Base-by-base conservation (phyloP, 768 basidiomycete genomes). In the Suillus discolor region DNA sequence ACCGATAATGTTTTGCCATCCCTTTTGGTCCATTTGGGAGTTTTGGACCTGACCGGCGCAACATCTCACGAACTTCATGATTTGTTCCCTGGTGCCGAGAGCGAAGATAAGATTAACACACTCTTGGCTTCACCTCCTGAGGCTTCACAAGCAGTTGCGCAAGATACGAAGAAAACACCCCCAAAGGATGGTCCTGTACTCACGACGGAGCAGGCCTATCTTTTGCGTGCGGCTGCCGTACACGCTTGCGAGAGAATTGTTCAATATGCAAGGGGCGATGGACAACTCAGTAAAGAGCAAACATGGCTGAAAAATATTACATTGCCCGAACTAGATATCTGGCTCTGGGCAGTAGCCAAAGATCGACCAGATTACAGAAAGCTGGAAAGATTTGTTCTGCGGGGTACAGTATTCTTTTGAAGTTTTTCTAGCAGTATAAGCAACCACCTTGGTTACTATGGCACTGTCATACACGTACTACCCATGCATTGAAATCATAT, bases 331-430 rank as follows among this genome's bases (percentile, higher is more conserved):
- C 67, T 94, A 65, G 89, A 94, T 71, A 84, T 84, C 71, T 95
- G 92, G 91, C 74, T 94, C n/a, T 92, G 93, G 91, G 82, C 87
- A 39, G 84, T 92, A 6, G 91, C 91, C 44, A 94, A 95, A 73
- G 92, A 93, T 69, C 80, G 91, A 68, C 69, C 77, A 38, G 92
- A 93, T 74, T 93, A 93, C 71, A 80, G 90, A 61, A 77, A 77
- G 59, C 79, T 94, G 47, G 81, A 82, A 69, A 80, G 93, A 68
- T 91, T 94, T 71, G 89, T 84, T n/a, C 77, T 85, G 73, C 79
- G 81, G 63, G 79, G 87, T 66, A 92, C 92, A 0, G 79, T 85
- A 47, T 93, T 88, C 74, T 96, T 92, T 74, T 95, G 75, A 83
- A 25, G 23, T 87, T 74, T 95, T 92, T 75, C 25, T 28, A 16